Conservation (phyloP, 169 alveolate genomes). For the Eimeria zaria region DNA sequence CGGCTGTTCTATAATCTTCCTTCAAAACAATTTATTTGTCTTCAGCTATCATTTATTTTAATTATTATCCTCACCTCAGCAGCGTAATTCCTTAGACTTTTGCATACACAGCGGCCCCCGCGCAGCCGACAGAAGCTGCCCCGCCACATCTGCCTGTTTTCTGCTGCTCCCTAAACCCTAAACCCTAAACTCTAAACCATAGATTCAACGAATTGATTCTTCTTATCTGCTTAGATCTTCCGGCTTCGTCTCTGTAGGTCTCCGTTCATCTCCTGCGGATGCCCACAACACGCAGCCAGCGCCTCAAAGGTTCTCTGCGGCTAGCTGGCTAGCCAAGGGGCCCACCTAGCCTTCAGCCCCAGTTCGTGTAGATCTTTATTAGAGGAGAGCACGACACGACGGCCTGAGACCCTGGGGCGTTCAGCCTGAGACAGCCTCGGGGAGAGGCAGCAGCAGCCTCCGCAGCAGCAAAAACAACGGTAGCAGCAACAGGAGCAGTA, state of each 20-base stretch:
- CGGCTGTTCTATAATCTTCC: neutral
- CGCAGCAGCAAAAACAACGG: neutral
- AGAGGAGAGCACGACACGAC: neutral
- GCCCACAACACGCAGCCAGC: neutral
- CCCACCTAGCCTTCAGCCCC: neutral
- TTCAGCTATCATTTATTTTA: neutral
- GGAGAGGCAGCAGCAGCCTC: neutral
- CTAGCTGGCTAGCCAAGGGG: slow-evolving; percentile 8
- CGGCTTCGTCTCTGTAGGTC: neutral
- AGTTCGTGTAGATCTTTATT: neutral
- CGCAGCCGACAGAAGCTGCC: slow-evolving; percentile 36
- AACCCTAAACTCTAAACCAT: neutral
- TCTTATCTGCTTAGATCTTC: neutral
- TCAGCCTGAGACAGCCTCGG: neutral
- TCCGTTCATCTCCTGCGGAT: neutral
- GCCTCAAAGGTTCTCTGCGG: neutral
- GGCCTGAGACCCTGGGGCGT: neutral
- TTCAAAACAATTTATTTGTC: neutral
- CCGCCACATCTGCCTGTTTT: neutral
- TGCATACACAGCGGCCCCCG: neutral
- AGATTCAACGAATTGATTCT: neutral
- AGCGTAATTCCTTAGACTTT: neutral
- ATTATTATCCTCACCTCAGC: neutral
- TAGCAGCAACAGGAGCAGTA: no score
- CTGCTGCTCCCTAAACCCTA: neutral